Evolutionary conservation across 441 rosid genomes (phyloP).

Genomic region (Populus hybrid): DNA sequence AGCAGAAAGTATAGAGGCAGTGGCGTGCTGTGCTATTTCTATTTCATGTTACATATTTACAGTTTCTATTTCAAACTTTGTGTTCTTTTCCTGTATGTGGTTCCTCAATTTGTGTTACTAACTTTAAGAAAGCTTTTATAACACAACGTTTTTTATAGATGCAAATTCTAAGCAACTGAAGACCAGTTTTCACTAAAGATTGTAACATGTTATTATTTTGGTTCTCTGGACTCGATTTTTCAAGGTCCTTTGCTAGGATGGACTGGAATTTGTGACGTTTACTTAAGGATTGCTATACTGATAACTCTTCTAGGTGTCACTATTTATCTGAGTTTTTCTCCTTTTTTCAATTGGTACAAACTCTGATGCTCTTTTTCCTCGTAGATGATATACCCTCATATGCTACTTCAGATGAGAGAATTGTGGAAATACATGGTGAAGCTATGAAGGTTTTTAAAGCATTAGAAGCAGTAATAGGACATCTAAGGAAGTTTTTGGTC

Average conservation of each 20-base stretch:
- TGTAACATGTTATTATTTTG: background rate
- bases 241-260: background rate
- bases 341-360: background rate
- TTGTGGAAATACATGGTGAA: slow-evolving; percentile 54
- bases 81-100: no score
- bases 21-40: no score
- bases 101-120: no score
- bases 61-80: no score
- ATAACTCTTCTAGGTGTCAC: background rate
- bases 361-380: slow-evolving; percentile 8
- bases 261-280: background rate
- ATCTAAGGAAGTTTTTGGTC: slow-evolving; percentile 56
- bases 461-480: slow-evolving; percentile 49
- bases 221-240: background rate
- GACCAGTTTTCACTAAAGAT: background rate
- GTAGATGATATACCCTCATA: slow-evolving; percentile 48
- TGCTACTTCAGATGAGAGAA: slow-evolving; percentile 47
- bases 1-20: no score
- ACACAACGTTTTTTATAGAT: no score
- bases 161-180: background rate
- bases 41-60: no score
- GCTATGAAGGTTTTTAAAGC: slow-evolving; percentile 43
- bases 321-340: background rate
- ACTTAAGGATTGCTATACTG: background rate
- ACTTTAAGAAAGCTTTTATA: no score